Conservation (phyloP, 148 eudicot genomes). For the Salicornia ramosissima region DNA sequence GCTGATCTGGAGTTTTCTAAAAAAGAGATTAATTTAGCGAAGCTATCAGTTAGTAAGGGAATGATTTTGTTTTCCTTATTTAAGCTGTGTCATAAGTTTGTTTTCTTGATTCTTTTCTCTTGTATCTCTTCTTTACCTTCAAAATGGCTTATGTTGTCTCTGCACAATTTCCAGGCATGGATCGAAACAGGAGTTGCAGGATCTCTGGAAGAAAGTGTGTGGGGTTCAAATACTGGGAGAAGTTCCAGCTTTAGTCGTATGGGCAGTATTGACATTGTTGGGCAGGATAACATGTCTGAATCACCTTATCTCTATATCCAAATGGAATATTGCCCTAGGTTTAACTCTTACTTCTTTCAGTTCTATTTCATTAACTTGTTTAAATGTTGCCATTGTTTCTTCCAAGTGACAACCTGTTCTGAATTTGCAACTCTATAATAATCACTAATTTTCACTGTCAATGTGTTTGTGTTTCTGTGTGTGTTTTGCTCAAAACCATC, state of each 20-base stretch:
- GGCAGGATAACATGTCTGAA: slow-evolving; percentile 47
- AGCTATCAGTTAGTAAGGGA: too few relatives aligned
- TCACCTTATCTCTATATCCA: slow-evolving; percentile 90
- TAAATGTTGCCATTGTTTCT: not conserved
- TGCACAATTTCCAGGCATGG: slow-evolving; percentile 75
- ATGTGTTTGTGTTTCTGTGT: slow-evolving; percentile 1
- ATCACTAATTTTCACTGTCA: not conserved
- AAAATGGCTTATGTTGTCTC: slow-evolving; percentile 1
- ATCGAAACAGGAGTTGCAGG: slow-evolving; percentile 74
- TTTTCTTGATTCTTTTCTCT: too few relatives aligned
- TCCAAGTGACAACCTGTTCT: not conserved
- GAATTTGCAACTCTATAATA: not conserved
- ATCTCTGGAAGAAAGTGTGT: slow-evolving; percentile 39
- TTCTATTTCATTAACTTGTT: not conserved
- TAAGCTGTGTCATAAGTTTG: not conserved
- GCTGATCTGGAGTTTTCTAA: too few relatives aligned
- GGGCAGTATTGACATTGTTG: slow-evolving; percentile 50
- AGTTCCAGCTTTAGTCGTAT: slow-evolving; percentile 55
- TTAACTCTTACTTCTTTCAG: slow-evolving; percentile 12
- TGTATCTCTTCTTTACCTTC: not conserved
- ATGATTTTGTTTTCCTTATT: not conserved
- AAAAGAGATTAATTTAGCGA: not conserved
- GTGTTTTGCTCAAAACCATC: not conserved
- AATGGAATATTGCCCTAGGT: slow-evolving; percentile 99
- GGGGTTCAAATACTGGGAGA: slow-evolving; percentile 61